Evolutionary conservation across 2,329 filamentous ascomycete genomes (phyloP), one percentile per base, ranked within the genome.

Genomic region (Fusarium goolgardi): DNA sequence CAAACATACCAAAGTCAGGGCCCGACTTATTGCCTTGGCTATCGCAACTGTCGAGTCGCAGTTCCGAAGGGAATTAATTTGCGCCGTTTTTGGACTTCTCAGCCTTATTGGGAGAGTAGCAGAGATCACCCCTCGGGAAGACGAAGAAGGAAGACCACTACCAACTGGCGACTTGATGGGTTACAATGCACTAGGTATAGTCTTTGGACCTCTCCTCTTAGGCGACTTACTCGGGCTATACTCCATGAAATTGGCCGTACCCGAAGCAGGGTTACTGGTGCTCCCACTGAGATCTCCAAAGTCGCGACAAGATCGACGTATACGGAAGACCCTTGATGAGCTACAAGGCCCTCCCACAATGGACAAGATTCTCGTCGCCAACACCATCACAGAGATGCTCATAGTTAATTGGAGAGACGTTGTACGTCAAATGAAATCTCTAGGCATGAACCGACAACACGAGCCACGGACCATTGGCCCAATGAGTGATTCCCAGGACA

Each of bases 341-440:
- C 45, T 45, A 11, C 16, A 59, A 2, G 65, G 72, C 0, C 60
- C 76, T 4, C 72, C 79, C 6, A 74, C 77, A 1, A 76, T 90
- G 20, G 83, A 89, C 77, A 90, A 87, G 67, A 80, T 89, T 23
- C 80, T 83, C 44, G 77, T 88, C 55, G 87, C 87, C 13, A 89
- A 88, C 61, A 78, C 79, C 32, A 84, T 91, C 31, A 80, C 87
- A 0, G 87, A 90, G 74, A 90, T 91, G 88, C 78, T 91, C 7
- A 86, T 91, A 49, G 79, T 83, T 2, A 84, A 90, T 65, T 91
- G 89, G 90, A 81, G 85, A 59, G 87, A 90, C 47, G 81, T 90
- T 13, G 86, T 90, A 43, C 80, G 83, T 39, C 85, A 91, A 58
- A 84, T 91, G 80, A 85, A 80, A 58, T 82, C 78, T 41, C 71